A percentile compares a stretch with the other conserved stretches of the same genome.
phyloP scores from a whole-genome alignment of 371 early-diverging fungal species.

The Paramicrosporidium saccamoebae region DNA sequence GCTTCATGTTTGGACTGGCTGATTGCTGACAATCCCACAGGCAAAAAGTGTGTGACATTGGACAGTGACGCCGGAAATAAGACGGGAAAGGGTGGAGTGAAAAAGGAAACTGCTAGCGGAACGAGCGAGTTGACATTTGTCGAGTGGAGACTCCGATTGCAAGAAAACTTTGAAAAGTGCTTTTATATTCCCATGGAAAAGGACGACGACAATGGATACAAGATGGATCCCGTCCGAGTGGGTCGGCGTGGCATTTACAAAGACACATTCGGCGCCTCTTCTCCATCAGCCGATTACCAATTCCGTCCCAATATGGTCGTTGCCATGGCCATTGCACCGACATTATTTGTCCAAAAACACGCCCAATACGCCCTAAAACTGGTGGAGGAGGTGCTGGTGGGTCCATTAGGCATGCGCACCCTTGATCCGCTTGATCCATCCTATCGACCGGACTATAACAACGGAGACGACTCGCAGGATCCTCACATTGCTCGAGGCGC shows the following conservation, averaged over 20 bases:
- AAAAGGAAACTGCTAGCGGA: too few relatives aligned
- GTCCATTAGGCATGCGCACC: slow-evolving; percentile 75
- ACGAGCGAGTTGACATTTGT: slow-evolving; percentile 15
- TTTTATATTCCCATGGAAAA: slow-evolving; percentile 47
- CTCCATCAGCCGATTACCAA: slow-evolving; percentile 51
- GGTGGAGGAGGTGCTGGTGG: slow-evolving; percentile 22
- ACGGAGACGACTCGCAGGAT: slow-evolving; percentile 53
- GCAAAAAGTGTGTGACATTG: slow-evolving; percentile 6
- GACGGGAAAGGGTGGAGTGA: too few relatives aligned
- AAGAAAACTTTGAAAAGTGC: slow-evolving; percentile 39
- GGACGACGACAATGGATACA: slow-evolving; percentile 15
- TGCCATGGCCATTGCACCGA: slow-evolving; percentile 80
- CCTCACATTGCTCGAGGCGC: slow-evolving; percentile 52
- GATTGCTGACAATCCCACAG: too few relatives aligned
- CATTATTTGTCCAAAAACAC: slow-evolving; percentile 41
- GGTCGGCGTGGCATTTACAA: slow-evolving; percentile 82
- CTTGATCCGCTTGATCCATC: slow-evolving; percentile 58
- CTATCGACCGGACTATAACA: slow-evolving; percentile 66
- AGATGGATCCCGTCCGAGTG: slow-evolving; percentile 21
- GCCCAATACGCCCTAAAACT: slow-evolving; percentile 25
- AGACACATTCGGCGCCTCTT: slow-evolving; percentile 35
- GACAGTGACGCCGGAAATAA: slow-evolving; percentile 3
- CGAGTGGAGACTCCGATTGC: slow-evolving; percentile 41
- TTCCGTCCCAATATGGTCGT: slow-evolving; percentile 62
- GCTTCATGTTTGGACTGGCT: slow-evolving; percentile 58